Percentiles rank a stretch among this genome's conserved stretches.
These are phyloP conservation scores for Caloboletus firmus DNA, from an alignment of 1,284 basidiomycete species.

Conservation along the genomic window DNA sequence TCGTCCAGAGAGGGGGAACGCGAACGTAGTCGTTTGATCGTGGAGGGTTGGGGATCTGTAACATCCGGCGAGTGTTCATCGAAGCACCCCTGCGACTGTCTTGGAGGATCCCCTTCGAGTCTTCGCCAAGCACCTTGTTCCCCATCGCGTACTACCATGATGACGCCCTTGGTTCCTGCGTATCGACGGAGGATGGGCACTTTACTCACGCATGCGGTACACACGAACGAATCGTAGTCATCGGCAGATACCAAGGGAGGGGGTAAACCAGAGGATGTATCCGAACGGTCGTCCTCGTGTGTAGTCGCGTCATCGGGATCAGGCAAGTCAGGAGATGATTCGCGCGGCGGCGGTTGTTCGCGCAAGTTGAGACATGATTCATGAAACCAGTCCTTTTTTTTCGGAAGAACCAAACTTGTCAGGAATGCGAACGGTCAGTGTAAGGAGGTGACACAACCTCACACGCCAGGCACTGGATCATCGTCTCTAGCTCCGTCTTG, in stretches of 20 bases:
- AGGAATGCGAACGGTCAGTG: background rate
- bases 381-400: slow-evolving; percentile 82
- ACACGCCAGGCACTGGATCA: slow-evolving; percentile 81
- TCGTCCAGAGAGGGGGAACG: slow-evolving; percentile 34
- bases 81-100: background rate
- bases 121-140: slow-evolving; percentile 50
- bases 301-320: slow-evolving; percentile 23
- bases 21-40: slow-evolving; percentile 54
- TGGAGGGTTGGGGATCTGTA: slow-evolving; percentile 23
- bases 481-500: slow-evolving; percentile 69
- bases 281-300: slow-evolving; percentile 53
- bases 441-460: slow-evolving; percentile 52
- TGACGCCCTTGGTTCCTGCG: slow-evolving; percentile 62
- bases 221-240: slow-evolving; percentile 73
- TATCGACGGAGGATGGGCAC: slow-evolving; percentile 55
- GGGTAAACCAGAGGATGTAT: slow-evolving; percentile 61
- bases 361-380: slow-evolving; percentile 80
- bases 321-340: slow-evolving; percentile 39
- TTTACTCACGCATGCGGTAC: slow-evolving; percentile 58
- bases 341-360: slow-evolving; percentile 53
- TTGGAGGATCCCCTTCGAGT: slow-evolving; percentile 34
- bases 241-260: slow-evolving; percentile 60
- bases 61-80: slow-evolving; percentile 30
- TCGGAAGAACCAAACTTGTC: slow-evolving; percentile 5
- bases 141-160: slow-evolving; percentile 60